Percentiles rank a stretch among this genome's conserved stretches.
phyloP scores from a whole-genome alignment of 1,284 basidiomycete species.

The Athelia sp. region DNA sequence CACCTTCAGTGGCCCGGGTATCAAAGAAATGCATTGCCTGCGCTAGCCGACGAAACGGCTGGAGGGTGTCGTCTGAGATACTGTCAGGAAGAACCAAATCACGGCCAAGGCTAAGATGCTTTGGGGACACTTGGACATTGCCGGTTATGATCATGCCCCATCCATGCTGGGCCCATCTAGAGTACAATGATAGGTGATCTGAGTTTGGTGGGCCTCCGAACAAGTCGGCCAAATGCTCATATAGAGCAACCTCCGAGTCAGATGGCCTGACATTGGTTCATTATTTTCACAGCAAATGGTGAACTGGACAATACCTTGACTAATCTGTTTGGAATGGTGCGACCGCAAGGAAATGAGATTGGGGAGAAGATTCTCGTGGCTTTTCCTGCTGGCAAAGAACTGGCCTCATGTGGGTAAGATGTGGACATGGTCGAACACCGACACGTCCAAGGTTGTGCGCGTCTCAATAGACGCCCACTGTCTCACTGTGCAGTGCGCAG shows the following conservation, averaged over 20 bases:
- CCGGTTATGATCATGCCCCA: slow-evolving; percentile 94
- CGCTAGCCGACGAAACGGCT: slow-evolving; percentile 51
- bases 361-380: slow-evolving; percentile 29
- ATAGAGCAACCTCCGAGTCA: slow-evolving; percentile 72
- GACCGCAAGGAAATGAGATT: slow-evolving; percentile 49
- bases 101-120: slow-evolving; percentile 77
- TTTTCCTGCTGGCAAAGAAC: neutral
- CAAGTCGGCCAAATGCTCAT: slow-evolving; percentile 73
- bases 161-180: slow-evolving; percentile 67
- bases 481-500: no score
- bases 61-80: slow-evolving; percentile 35
- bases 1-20: slow-evolving; percentile 2
- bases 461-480: no score
- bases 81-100: slow-evolving; percentile 65
- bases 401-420: neutral
- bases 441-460: no score
- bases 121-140: slow-evolving; percentile 74
- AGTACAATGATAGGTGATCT: slow-evolving; percentile 66
- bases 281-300: slow-evolving; percentile 1
- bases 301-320: slow-evolving; percentile 33
- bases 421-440: neutral
- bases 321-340: slow-evolving; percentile 35
- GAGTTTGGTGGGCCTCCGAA: slow-evolving; percentile 71
- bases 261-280: neutral
- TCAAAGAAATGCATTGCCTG: slow-evolving; percentile 41